Evolutionary conservation across 441 rosid genomes (phyloP), one percentile per base, ranked within the genome.

Genomic region (Adansonia rubrostipa): DNA sequence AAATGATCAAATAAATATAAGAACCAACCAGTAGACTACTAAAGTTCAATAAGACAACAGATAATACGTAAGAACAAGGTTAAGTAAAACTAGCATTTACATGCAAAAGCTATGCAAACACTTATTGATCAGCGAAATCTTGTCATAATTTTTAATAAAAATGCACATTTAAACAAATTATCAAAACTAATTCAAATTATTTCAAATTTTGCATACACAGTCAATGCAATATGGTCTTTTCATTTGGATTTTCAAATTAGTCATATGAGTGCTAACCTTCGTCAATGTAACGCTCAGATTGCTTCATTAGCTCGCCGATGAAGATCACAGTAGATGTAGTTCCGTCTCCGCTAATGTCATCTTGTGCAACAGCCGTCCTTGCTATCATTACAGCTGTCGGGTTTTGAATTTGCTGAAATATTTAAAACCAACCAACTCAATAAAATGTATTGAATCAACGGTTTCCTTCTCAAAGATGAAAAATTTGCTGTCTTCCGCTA

Each of bases 281-380:
- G 76, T 91, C 97, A 61, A 96, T 94, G 86, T 86, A 96, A 24
- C 98, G 97, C 72, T 94, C 99, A 2, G 98, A 92, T 80, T 94
- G 99, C 77, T 93, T 96, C 98, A 96, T 92, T 58, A 96, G 98
- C 88, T 96, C 99, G 19, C 99, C 98, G 66, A 94, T 96, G 85
- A 96, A 96, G 73, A 96, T 85, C 9, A 96, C 99, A 74, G 99
- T 93, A 60, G 98, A 92, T 60, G 99, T 96, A 13, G 98, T 96
- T 80, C 99, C 99, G 82, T 96, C 99, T 42, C 99, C 99, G 71
- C 97, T 96, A 7, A 91, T 91, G 80, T 94, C 98, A 83, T 96
- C 99, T 83, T 96, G 99, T 1, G 99, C 99, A 87, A 96, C 97
- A 76, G 99, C 99, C 10, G 99, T 93, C 86, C 99, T 92, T 1